Evolutionary conservation across 768 basidiomycete genomes (phyloP).

Genomic region (Lentinula sp.): DNA sequence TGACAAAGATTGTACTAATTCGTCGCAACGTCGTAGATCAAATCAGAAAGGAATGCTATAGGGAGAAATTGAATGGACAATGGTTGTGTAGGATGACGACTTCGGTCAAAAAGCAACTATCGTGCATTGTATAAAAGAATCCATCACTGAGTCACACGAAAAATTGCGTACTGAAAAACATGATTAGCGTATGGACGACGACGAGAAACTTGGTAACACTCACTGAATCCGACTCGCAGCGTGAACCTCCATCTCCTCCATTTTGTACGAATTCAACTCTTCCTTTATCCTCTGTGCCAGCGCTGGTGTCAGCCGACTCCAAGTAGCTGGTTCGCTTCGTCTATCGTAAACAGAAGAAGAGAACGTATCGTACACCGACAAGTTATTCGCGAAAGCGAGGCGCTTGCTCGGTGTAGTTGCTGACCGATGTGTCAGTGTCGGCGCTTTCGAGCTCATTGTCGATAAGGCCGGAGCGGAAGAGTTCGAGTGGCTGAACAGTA

Average conservation of each 20-base stretch:
- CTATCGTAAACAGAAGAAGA: constrained; percentile 87
- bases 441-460: constrained; percentile 32
- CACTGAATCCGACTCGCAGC: constrained; percentile 87
- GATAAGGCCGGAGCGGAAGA: constrained; percentile 88
- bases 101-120: neutral
- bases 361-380: constrained; percentile 98
- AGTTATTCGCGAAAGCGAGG: constrained; percentile 83
- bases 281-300: constrained; percentile 97
- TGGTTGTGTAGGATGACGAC: neutral
- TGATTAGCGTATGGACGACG: neutral
- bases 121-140: neutral
- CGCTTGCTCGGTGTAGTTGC: constrained; percentile 66
- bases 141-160: constrained; percentile 53
- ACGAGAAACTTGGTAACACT: constrained; percentile 24
- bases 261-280: constrained; percentile 96
- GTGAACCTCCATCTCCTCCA: constrained; percentile 99
- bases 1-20: neutral
- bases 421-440: constrained; percentile 64
- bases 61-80: neutral
- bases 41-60: neutral
- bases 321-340: constrained; percentile 92
- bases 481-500: constrained; percentile 80
- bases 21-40: constrained; percentile 8
- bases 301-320: constrained; percentile 91
- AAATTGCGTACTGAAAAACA: constrained; percentile 66